Percentiles rank a stretch among this genome's conserved stretches.
Evolutionary conservation across 495 filamentous ascomycete genomes (phyloP).

Genomic region (Corynascus novoguineensis): DNA sequence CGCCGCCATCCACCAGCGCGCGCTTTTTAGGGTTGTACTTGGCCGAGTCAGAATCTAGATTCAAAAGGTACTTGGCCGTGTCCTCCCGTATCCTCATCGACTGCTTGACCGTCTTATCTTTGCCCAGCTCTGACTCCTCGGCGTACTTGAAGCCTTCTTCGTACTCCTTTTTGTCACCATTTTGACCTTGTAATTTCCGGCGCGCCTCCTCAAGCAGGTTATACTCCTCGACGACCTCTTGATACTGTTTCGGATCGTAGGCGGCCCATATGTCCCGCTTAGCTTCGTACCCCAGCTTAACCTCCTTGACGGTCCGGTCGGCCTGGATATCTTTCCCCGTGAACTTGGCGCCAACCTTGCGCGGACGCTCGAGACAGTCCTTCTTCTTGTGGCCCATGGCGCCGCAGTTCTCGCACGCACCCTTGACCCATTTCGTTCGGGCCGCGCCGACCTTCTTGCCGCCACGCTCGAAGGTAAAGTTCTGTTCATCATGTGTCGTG

Average conservation of each 20-base stretch:
- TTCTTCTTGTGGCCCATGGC: conserved; percentile 94
- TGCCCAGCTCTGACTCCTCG: conserved; percentile 94
- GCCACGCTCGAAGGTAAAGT: conserved; percentile 55
- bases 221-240: conserved; percentile 78
- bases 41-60: conserved; percentile 90
- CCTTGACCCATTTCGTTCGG: conserved; percentile 94
- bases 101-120: conserved; percentile 88
- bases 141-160: conserved; percentile 62
- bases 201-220: conserved; percentile 80
- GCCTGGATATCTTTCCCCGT: conserved; percentile 90
- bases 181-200: conserved; percentile 41
- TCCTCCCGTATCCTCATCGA: conserved; percentile 83
- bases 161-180: conserved; percentile 48
- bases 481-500: conserved; percentile 53
- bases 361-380: conserved; percentile 83
- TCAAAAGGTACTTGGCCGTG: conserved; percentile 95
- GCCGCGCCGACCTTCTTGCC: conserved; percentile 74
- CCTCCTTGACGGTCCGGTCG: conserved; percentile 81
- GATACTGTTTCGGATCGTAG: conserved; percentile 85
- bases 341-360: conserved; percentile 87
- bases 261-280: conserved; percentile 97
- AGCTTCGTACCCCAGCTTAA: conserved; percentile 91
- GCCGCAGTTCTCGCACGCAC: conserved; percentile 97
- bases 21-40: conserved; percentile 98
- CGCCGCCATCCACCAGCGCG: conserved; percentile 86